Evolutionary conservation across 352 stramenopile genomes (phyloP), one percentile per base, ranked within the genome.

Genomic region (Stramenopiles sp.): DNA sequence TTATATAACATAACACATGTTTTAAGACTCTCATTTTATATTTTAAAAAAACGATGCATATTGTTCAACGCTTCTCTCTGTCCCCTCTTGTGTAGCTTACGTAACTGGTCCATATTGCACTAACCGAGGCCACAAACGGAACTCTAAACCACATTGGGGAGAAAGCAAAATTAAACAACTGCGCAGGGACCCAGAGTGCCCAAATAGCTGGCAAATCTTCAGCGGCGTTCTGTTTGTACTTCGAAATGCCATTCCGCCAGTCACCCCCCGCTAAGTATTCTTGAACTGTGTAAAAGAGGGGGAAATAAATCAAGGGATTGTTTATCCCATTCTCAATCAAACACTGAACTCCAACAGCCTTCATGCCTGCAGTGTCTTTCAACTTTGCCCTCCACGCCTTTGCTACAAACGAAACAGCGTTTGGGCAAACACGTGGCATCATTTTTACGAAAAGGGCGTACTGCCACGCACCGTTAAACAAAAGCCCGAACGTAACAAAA

Each of bases 231-330:
- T 78, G 33, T n/a, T 37, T 76, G 71, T 85, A 89, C 0, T 78
- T 80, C 4, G 4, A 6, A 35, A 87, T 63, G 63, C 84, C 77
- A 1, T 80, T 79, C 34, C 79, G 80, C 2, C 76, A 74, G 12
- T 30, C 25, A 3, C 77, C 63, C 6, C 43, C 74, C 79, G 83
- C 85, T 4, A 89, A 82, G 0, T 87, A n/a, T 75, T 88, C 85
- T 79, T 81, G 83, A 3, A 82, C 87, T 0, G 49, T 75, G 75
- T 89, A 89, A 81, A 88, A 89, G 1, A 80, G 80, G 25, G 85
- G 85, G 77, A 89, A 89, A 74, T 89, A 88, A 69, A 87, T 79
- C 1, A 88, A 68, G 2, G 85, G 85, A 80, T 88, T 83, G 79
- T 89, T 81, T 0, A 87, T 78, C 68, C 80, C 82, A 75, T 84